Conservation (phyloP, 495 filamentous ascomycete species). For the Friedmanniomyces endolithicus region DNA sequence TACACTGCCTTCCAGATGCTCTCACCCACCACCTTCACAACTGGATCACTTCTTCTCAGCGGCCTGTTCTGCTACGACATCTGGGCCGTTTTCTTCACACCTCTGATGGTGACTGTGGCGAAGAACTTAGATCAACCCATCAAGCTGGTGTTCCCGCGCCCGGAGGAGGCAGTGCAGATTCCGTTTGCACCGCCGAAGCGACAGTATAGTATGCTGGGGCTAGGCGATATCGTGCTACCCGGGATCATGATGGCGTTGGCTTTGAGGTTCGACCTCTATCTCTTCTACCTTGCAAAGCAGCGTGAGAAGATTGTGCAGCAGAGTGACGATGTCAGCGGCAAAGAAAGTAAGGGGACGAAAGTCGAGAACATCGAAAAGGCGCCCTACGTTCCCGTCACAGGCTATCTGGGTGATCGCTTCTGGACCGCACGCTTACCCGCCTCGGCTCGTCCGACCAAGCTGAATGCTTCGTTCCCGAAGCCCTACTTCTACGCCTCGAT, state of each 20-base stretch:
- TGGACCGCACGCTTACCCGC: conserved; percentile 42
- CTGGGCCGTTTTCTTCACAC: conserved; percentile 95
- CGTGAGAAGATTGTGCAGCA: background rate
- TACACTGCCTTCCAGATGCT: conserved; percentile 72
- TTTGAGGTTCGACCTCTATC: conserved; percentile 79
- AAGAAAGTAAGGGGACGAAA: background rate
- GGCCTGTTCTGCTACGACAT: conserved; percentile 92
- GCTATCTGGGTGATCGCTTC: conserved; percentile 73
- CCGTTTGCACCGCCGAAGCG: conserved; percentile 29
- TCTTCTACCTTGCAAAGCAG: conserved; percentile 59
- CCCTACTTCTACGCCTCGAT: conserved; percentile 75
- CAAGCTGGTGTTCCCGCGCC: conserved; percentile 76
- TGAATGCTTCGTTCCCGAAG: conserved; percentile 52
- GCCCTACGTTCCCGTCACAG: conserved; percentile 47
- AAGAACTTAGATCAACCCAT: conserved; percentile 83
- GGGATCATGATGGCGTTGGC: conserved; percentile 83
- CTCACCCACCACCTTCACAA: conserved; percentile 81
- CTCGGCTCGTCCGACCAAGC: conserved; percentile 11
- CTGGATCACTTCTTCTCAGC: conserved; percentile 61
- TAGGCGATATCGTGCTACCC: conserved; percentile 90
- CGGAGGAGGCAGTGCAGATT: conserved; percentile 33
- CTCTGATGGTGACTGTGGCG: conserved; percentile 91
- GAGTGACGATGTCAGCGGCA: background rate
- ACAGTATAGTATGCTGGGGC: conserved; percentile 66
- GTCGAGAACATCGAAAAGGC: conserved; percentile 33